Conservation (phyloP, 768 basidiomycete species). For the Ephemerocybe angulata region DNA sequence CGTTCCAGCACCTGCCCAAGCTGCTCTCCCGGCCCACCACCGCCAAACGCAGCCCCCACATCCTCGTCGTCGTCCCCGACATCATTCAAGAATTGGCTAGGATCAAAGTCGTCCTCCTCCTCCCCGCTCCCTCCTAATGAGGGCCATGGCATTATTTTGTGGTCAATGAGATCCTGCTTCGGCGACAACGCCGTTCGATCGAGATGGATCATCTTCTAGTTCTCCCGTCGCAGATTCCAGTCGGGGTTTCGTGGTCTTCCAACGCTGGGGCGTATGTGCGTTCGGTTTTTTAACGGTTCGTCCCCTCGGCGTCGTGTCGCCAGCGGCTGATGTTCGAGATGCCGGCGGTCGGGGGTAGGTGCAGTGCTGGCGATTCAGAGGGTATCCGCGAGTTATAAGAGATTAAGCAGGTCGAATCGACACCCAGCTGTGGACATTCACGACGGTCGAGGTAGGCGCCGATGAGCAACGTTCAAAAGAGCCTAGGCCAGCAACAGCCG, state of each 20-base stretch:
- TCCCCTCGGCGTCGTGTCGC: too few species aligned
- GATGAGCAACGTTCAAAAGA: constrained; percentile 7
- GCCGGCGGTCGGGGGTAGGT: too few species aligned
- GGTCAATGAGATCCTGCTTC: constrained; percentile 9
- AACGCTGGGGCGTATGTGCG: too few species aligned
- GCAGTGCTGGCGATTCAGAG: not conserved
- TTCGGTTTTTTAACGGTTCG: too few species aligned
- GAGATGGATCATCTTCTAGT: constrained; percentile 7
- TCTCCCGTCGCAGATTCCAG: not conserved
- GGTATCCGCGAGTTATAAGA: not conserved
- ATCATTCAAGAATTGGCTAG: constrained; percentile 8
- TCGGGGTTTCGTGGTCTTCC: not conserved
- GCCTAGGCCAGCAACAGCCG: constrained; percentile 1
- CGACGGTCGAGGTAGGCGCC: constrained; percentile 2
- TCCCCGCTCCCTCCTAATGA: constrained; percentile 1
- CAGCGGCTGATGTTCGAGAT: too few species aligned
- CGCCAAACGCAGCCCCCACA: not conserved
- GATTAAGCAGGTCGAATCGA: not conserved
- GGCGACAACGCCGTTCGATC: constrained; percentile 3
- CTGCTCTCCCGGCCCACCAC: not conserved
- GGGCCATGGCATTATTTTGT: constrained; percentile 10
- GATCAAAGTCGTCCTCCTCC: constrained; percentile 10
- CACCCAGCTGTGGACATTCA: constrained; percentile 2
- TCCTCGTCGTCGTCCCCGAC: not conserved
- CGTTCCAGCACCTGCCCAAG: not conserved